Evolutionary conservation across 176 grass and related monocot species (phyloP), one percentile per base, ranked within the genome.

Genomic region (Bolboschoenus planiculmis): DNA sequence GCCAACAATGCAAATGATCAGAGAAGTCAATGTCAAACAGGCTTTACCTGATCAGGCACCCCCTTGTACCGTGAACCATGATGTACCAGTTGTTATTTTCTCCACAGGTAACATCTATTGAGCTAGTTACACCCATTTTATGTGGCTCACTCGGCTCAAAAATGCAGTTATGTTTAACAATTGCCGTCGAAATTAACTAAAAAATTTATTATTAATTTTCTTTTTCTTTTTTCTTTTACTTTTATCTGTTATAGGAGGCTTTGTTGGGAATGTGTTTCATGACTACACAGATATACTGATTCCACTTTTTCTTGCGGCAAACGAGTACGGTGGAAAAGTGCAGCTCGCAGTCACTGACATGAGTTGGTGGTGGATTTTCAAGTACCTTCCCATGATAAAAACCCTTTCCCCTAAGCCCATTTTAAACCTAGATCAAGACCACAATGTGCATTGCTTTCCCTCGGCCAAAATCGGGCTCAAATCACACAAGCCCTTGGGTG

Each of bases 251-350:
- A 56, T 40, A 36, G 85, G 80, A 23, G 85, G 85, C 1, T 87
- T 87, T 21, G 68, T 87, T 20, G 79, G 80, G 20, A 87, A 87
- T 54, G 80, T 83, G 40, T 87, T 87, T 76, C 85, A 87, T 1
- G 85, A 87, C 79, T 87, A 81, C 34, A 87, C 85, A 5, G 85
- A 87, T 60, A 81, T 87, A 68, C 27, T 87, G 37, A 87, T 87
- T 64, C 85, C 85, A 57, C 78, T 87, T 21, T 87, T 76, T 48
- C 78, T 87, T 46, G 80, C 78, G 29, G 64, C 79, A n/a, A 68
- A 81, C 9, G 65, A 81, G 2, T 87, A 81, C 55, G 30, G 16
- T 57, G 85, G 85, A 24, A 70, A 87, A 24, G 85, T 87, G 3
- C 78, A 82, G 1, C 51, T 87, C 20, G 76, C 80, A 0, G 79